Evolutionary conservation across 169 alveolate genomes (phyloP), one percentile per base, ranked within the genome.

Genomic region (Plasmodium yoelii): DNA sequence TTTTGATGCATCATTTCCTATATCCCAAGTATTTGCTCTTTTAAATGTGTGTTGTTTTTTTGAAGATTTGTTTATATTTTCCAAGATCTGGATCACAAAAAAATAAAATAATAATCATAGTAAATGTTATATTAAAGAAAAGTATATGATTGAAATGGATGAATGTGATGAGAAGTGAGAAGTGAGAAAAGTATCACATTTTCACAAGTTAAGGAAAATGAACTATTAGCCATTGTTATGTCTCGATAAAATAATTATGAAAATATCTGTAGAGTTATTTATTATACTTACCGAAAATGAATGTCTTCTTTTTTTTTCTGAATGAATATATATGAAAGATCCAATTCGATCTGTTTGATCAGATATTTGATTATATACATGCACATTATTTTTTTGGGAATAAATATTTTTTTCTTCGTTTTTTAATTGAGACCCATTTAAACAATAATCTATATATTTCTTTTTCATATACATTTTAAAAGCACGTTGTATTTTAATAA

Each of bases 401-500:
- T 70, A 22, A 39, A 49, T 55, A 46, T 68, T 60, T 5, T 68
- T 10, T 51, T 15, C 26, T 56, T 26, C 90, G 13, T 60, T 47
- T 19, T 82, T 67, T 22, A 56, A 61, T 28, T 57, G 28, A 5
- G 69, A 84, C 12, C 39, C 49, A 9, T 67, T 82, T 71, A 82
- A 26, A 47, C 90, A 82, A 19, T 82, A 82, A 19, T 56, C 26
- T 3, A 82, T 57, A 9, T 82, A 82, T 67, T 82, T 82, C 19
- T 55, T 71, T 60, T 82, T 65, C 84, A 82, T 82, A 53, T 82
- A 82, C 28, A 26, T 82, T 57, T 64, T 56, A 28, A 82, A 69
- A 19, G 90, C 90, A n/a, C 73, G 39, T 63, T 82, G 90, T 42
- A 82, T 82, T 82, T 55, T 68, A 19, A 65, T 55, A 28, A 82